phyloP scores from a whole-genome alignment of 2,329 filamentous ascomycete genomes.

The Podosphaera aphanis region DNA sequence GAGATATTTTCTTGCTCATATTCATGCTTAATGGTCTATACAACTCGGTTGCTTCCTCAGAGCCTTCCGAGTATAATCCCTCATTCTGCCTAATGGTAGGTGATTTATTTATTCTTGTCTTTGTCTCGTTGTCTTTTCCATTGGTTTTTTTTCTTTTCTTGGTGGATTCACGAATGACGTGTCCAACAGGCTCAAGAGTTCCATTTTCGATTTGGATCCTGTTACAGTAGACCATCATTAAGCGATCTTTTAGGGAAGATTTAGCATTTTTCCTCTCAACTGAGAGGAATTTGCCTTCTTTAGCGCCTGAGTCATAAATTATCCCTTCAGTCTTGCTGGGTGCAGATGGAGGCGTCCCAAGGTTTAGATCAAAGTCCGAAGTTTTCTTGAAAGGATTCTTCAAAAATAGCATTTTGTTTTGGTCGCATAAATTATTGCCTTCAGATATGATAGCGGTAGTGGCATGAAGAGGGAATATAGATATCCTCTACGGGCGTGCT shows the following conservation, averaged over 20 bases:
- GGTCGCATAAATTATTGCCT: too few species aligned
- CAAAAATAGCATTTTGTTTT: conserved; percentile 11
- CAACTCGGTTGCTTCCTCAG: conserved; percentile 12
- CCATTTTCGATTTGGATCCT: too few species aligned
- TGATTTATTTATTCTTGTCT: conserved; percentile 11
- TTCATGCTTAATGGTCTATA: conserved; percentile 16
- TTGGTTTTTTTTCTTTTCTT: conserved; percentile 6
- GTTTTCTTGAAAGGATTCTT: conserved; percentile 13
- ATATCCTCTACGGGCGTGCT: neutral
- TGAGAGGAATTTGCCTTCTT: too few species aligned
- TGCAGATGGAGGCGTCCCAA: conserved; percentile 2
- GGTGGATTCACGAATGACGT: conserved; percentile 2
- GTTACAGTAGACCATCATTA: too few species aligned
- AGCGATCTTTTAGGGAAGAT: too few species aligned
- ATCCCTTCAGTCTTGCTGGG: conserved; percentile 5
- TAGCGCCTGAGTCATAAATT: neutral
- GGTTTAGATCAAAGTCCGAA: conserved; percentile 4
- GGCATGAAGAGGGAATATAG: neutral
- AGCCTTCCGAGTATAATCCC: conserved; percentile 12
- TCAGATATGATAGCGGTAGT: neutral
- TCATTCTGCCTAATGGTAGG: conserved; percentile 14
- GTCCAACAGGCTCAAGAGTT: too few species aligned
- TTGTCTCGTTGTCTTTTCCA: conserved; percentile 8
- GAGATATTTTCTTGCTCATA: conserved; percentile 14
- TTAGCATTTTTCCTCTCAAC: too few species aligned